A percentile compares a stretch with the other conserved stretches of the same genome.
Evolutionary conservation across 257 asterid genomes (phyloP).

Genomic region (Solanum gandarillasii): DNA sequence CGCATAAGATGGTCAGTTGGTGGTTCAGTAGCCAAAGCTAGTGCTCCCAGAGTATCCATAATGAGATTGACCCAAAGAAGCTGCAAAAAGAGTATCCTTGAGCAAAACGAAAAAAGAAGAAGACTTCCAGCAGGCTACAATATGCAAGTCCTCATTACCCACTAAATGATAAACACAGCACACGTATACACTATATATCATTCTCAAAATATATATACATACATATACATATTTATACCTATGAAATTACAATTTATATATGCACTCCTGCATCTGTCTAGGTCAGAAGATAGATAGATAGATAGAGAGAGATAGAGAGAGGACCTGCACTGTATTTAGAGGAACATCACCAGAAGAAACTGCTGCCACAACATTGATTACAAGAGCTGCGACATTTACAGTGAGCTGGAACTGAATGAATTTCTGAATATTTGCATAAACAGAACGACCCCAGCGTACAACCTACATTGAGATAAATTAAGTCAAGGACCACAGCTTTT

Average conservation of each 20-base stretch:
- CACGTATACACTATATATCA: neutral
- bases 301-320: neutral
- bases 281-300: too few species aligned
- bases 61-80: conserved; percentile 96
- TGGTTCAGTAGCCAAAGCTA: conserved; percentile 98
- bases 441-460: conserved; percentile 99
- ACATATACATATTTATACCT: neutral
- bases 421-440: conserved; percentile 90
- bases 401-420: conserved; percentile 98
- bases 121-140: neutral
- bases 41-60: conserved; percentile 98
- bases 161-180: neutral
- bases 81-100: conserved; percentile 23
- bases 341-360: conserved; percentile 87
- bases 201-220: neutral
- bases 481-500: neutral
- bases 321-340: conserved; percentile 84
- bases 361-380: conserved; percentile 79
- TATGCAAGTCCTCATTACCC: neutral
- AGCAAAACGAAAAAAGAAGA: neutral
- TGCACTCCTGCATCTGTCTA: neutral
- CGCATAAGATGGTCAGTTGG: conserved; percentile 92
- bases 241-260: neutral
- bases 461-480: conserved; percentile 39
- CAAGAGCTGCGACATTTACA: conserved; percentile 91